Base-by-base conservation (phyloP, 2,329 filamentous ascomycete genomes). In the Aspergillus ruber region DNA sequence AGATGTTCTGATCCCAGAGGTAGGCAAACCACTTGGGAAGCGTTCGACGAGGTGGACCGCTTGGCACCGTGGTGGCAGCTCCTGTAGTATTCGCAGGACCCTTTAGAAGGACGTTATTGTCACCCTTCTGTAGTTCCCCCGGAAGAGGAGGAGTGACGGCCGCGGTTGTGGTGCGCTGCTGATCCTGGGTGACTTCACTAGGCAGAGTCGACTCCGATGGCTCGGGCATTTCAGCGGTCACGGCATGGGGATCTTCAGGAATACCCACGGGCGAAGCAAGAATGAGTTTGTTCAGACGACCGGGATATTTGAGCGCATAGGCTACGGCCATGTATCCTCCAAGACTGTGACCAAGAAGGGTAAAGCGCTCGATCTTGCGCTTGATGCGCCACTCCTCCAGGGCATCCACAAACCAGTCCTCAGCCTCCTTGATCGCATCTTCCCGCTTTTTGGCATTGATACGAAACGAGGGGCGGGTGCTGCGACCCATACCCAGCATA, bases 1-100 rank as follows among this genome's bases (percentile, higher is more conserved):
- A 96, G 54, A 97, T 82, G 64, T 98, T 98, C 57, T 90, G 87
- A 56, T 98, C 93, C 93, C 93, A 98, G 4, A 98, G 81, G 72
- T 90, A 96, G 47, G 84, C 83, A 17, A 97, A 75, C 90, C 91
- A 96, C 67, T 85, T 83, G 0, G 90, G 89, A 2, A 93, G 68
- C 2, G 83, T 85, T 12, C 78, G 73, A 17, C 77, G 72, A 0
- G 81, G 79, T 0, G 78, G 68, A n/a, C 56, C 59, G 25, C 48
- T 56, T 36, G 44, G 44, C 6, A 51, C 36, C 17, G 62, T 63
- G 13, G 71, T 58, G 47, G 62, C 48, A 49, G 63, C 57, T n/a
- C 65, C 70, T 47, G 78, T 79, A 12, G 18, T 18, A 39, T 39
- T 39, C 3, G 18, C 36, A 18, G 36, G 17, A 12, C 36, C 36